Conservation (phyloP, 2,329 filamentous ascomycete genomes). For the Clonostachys solani region DNA sequence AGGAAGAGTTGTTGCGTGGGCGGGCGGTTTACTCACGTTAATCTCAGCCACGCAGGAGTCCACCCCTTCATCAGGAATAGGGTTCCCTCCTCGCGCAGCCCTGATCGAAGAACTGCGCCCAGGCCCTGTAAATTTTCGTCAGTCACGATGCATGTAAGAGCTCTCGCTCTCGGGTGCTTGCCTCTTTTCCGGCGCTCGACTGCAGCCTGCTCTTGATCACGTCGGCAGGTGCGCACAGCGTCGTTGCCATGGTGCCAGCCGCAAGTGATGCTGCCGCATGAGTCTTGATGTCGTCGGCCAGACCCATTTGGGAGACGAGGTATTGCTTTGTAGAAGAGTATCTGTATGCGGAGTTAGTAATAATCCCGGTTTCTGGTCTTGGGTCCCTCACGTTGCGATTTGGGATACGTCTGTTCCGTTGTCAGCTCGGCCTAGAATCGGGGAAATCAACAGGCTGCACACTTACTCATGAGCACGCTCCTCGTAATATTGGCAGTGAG, state of each 20-base stretch:
- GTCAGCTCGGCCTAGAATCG: not conserved
- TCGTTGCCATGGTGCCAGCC: slow-evolving; percentile 40
- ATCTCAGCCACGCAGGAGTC: slow-evolving; percentile 37
- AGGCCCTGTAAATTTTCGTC: too few species aligned
- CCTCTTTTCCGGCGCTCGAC: not conserved
- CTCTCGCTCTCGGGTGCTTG: too few species aligned
- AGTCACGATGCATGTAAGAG: too few species aligned
- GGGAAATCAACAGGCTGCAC: not conserved
- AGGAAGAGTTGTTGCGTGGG: too few species aligned
- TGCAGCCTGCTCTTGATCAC: slow-evolving; percentile 39
- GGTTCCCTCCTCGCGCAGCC: slow-evolving; percentile 29
- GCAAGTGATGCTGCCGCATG: slow-evolving; percentile 31
- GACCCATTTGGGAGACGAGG: slow-evolving; percentile 14
- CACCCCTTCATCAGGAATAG: slow-evolving; percentile 40
- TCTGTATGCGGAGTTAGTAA: slow-evolving; percentile 7
- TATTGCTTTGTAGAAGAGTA: slow-evolving; percentile 27
- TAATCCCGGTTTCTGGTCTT: too few species aligned
- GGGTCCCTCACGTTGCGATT: slow-evolving; percentile 28
- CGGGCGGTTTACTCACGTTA: slow-evolving; percentile 23
- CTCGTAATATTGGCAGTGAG: slow-evolving; percentile 32
- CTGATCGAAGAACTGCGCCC: slow-evolving; percentile 16
- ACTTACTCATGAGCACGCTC: slow-evolving; percentile 38
- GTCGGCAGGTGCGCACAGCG: slow-evolving; percentile 37
- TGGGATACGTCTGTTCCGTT: slow-evolving; percentile 31
- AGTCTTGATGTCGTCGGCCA: slow-evolving; percentile 31